Evolutionary conservation across 2,329 filamentous ascomycete genomes (phyloP), one percentile per base, ranked within the genome.

Genomic region (Ciborinia camelliae): DNA sequence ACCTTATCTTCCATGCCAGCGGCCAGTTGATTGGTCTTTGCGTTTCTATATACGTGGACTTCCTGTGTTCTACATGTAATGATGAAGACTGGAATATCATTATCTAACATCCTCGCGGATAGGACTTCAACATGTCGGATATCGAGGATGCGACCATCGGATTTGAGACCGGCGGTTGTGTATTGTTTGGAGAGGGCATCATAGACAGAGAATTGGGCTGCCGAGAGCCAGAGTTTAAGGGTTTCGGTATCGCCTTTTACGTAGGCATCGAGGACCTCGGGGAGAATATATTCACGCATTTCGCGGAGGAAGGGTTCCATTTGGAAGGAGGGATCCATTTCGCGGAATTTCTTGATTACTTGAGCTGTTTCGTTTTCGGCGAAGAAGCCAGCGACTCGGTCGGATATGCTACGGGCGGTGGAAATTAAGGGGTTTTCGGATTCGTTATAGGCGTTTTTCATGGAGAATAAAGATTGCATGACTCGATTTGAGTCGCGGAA

Each of bases 1-100:
- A 99, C 95, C 80, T 93, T 96, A 79, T 99, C 95, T 78, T 99
- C 95, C 92, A 97, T 98, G 51, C 95, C 95, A 15, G 94, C 94
- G 3, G 94, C 93, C 55, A 99, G 85, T 77, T 97, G 84, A 69
- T 89, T 89, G 0, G 89, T 89, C 83, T 99, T 98, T 65, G 89
- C 87, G 70, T 98, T 96, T 68, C 90, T 86, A 81, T 97, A 99
- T 20, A 98, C 93, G 75, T 99, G 95, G 14, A 99, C 93, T 79
- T 99, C 95, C 77, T 99, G 95, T 14, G 95, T 97, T 69, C 95
- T 85, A 80, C 92, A 97, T 67, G 93, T 97, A 71, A 99, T 90
- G 75, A 99, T 96, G 76, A 99, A 98, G 32, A 99, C 94, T 2
- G 95, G 95, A 48, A 95, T 87, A 77, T 95, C 91, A 69, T 91